These are phyloP conservation scores for Monosporozyma aquatica DNA, from an alignment of 805 yeast genomes.

Conservation along the genomic window DNA sequence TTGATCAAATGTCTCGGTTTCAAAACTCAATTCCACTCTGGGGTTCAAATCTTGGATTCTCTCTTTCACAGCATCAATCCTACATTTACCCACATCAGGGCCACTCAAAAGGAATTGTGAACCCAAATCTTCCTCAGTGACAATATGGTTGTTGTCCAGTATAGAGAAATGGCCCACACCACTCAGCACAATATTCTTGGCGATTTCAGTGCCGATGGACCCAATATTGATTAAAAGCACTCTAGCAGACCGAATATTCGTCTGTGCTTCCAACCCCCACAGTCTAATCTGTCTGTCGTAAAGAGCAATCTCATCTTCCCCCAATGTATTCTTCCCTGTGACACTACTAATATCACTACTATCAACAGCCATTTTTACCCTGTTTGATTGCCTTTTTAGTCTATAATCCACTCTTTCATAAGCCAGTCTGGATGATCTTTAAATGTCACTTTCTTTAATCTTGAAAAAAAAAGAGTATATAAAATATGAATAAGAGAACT, in stretches of 20 bases:
- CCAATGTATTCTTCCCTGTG: too few species aligned
- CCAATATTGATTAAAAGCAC: conserved; percentile 65
- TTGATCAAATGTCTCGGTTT: conserved; percentile 9
- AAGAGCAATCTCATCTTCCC: conserved; percentile 73
- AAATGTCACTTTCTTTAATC: too few species aligned
- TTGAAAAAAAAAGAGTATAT: too few species aligned
- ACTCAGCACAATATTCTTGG: conserved; percentile 77
- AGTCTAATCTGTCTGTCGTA: conserved; percentile 91
- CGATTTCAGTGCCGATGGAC: conserved; percentile 71
- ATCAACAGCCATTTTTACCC: not conserved
- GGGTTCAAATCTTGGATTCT: conserved; percentile 70
- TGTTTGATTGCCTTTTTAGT: too few species aligned
- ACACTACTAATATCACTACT: not conserved
- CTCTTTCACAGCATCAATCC: conserved; percentile 45
- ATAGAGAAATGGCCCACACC: conserved; percentile 78
- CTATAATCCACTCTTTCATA: too few species aligned
- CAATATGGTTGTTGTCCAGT: conserved; percentile 42
- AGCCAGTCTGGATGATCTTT: too few species aligned
- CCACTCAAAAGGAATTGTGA: conserved; percentile 65
- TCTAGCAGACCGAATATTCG: conserved; percentile 59
- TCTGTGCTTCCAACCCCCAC: conserved; percentile 94
- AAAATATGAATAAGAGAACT: too few species aligned
- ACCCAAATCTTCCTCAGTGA: conserved; percentile 55
- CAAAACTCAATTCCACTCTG: conserved; percentile 52
- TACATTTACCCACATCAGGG: conserved; percentile 44